Evolutionary conservation across 768 basidiomycete genomes (phyloP).

Genomic region (Wakefieldia striispora): DNA sequence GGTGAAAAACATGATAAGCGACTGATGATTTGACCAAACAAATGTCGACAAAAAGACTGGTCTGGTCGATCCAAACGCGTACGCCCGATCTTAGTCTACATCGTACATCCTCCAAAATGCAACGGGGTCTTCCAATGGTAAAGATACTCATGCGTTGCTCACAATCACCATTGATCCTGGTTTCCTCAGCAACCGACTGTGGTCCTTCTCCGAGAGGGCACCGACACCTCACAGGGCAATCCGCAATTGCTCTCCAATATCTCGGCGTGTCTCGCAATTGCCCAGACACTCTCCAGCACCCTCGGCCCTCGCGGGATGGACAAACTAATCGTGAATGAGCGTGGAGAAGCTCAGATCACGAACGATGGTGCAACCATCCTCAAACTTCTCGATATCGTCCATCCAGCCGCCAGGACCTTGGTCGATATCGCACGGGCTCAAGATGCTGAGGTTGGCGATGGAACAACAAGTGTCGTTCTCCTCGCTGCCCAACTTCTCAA

Average conservation of each 20-base stretch:
- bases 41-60: constrained; percentile 14
- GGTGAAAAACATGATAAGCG: too few relatives aligned
- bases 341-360: constrained; percentile 97
- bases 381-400: constrained; percentile 95
- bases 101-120: constrained; percentile 56
- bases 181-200: constrained; percentile 88
- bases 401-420: constrained; percentile 95
- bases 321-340: constrained; percentile 90
- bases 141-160: neutral
- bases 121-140: constrained; percentile 81
- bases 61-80: neutral
- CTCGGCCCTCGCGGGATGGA: constrained; percentile 99
- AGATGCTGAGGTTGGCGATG: constrained; percentile 98
- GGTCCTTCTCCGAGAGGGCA: constrained; percentile 93
- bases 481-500: constrained; percentile 93
- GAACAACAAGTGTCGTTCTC: constrained; percentile 94
- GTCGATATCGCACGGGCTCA: constrained; percentile 98
- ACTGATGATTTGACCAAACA: constrained; percentile 15
- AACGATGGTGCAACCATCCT: constrained; percentile 99
- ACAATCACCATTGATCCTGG: constrained; percentile 14
- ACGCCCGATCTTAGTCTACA: constrained; percentile 1
- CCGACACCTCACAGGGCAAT: constrained; percentile 93
- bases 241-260: constrained; percentile 94
- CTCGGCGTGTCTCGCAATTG: constrained; percentile 90
- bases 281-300: constrained; percentile 89